Percentiles rank a stretch among this genome's conserved stretches.
phyloP scores from a whole-genome alignment of 257 asterid species.

The Haberlea rhodopensis region DNA sequence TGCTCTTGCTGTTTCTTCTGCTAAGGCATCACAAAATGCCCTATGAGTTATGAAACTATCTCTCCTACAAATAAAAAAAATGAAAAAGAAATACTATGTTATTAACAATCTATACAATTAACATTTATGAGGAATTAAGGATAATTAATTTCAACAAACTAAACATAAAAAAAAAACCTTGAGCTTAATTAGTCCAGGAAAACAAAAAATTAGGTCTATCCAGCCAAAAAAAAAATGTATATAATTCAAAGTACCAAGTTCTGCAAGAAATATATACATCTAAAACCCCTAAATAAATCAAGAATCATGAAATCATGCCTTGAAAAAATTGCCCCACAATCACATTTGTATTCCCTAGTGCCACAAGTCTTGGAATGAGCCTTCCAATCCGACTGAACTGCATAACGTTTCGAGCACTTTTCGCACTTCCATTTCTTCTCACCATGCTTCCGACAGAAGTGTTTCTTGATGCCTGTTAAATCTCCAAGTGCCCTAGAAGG shows the following conservation, averaged over 20 bases:
- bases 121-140: too few species aligned
- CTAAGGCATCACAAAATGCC: constrained; percentile 92
- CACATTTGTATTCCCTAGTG: constrained; percentile 85
- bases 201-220: too few species aligned
- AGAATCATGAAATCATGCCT: constrained; percentile 52
- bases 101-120: too few species aligned
- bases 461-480: constrained; percentile 87
- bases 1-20: constrained; percentile 83
- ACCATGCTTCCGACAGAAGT: constrained; percentile 86
- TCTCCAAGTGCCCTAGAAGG: constrained; percentile 91
- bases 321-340: constrained; percentile 85
- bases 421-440: constrained; percentile 98
- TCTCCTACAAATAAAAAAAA: constrained; percentile 46
- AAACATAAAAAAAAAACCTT: too few species aligned
- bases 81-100: not conserved
- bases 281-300: not conserved
- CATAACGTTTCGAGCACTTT: constrained; percentile 79
- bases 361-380: constrained; percentile 96
- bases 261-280: constrained; percentile 2
- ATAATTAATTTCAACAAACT: too few species aligned
- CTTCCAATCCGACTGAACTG: constrained; percentile 91
- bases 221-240: too few species aligned
- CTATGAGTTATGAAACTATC: constrained; percentile 96
- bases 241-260: too few species aligned
- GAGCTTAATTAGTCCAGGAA: too few species aligned